These are phyloP conservation scores for Histomonas meleagridis DNA, from an alignment of 208 protist species.

Conservation along the genomic window DNA sequence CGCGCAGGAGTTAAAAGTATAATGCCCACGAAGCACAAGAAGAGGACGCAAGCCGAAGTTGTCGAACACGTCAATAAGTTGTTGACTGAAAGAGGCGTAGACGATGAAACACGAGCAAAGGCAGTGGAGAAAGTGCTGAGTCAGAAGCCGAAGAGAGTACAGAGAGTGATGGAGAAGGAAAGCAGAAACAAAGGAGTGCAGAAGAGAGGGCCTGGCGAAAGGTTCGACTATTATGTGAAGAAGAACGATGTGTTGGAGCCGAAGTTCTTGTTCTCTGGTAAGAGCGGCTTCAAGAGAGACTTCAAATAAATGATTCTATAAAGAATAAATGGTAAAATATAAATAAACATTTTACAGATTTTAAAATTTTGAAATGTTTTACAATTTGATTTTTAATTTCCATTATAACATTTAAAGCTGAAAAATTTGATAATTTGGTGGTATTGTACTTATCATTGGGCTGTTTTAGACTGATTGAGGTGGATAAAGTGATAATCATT, in stretches of 20 bases:
- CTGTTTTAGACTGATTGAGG: no score
- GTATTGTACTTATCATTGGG: no score
- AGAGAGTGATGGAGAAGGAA: not conserved
- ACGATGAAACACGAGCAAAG: not conserved
- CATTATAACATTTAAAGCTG: no score
- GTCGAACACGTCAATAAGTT: not conserved
- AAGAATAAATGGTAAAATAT: no score
- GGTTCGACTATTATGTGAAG: conserved; percentile 25
- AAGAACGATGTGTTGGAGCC: not conserved
- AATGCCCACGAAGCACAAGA: not conserved
- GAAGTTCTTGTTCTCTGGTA: conserved; percentile 17
- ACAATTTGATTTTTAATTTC: no score
- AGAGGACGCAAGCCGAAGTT: not conserved
- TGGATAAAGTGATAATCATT: no score
- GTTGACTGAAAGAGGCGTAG: not conserved
- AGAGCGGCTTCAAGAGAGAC: conserved; percentile 12
- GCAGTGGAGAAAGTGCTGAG: not conserved
- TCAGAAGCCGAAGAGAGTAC: not conserved
- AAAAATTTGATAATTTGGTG: no score
- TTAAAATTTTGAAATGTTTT: no score
- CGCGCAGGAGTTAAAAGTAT: not conserved
- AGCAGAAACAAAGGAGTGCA: not conserved
- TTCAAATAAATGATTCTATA: not conserved
- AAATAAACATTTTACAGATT: no score
- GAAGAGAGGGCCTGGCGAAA: not conserved